Evolutionary conservation across 2,329 filamentous ascomycete genomes (phyloP), one percentile per base, ranked within the genome.

Genomic region (Drechslerella coelobrocha): DNA sequence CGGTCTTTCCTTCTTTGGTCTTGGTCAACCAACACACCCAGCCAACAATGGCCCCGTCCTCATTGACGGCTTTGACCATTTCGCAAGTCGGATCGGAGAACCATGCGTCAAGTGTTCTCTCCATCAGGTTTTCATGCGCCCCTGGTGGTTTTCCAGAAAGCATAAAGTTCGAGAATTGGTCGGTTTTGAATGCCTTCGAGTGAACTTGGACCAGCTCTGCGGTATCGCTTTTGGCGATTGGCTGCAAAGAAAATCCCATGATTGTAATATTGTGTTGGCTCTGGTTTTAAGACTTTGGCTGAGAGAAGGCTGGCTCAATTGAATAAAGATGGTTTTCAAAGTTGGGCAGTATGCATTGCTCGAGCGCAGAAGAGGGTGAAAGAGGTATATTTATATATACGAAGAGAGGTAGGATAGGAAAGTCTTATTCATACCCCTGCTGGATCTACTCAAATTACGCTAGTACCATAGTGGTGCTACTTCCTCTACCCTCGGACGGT

Each of bases 111-210:
- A 59, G 9, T 4, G 54, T 34, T 48, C 26, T 59, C 34, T 59
- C 41, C 54, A 59, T 59, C 14, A 59, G 41, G 24, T 21, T 48
- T 27, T 59, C 54, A 21, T 59, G 54, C 4, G 54, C 27, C 14
- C 54, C 54, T 26, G 54, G 41, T 23, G 54, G 54, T 41, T 59
- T 59, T 12, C 41, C 54, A n/a, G 7, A 48, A 41, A 59, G 41
- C 54, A 59, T 59, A 41, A 59, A 59, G 19, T 59, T 59, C 19
- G 54, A 59, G 41, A 59, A 59, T 50, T 59, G 54, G 54, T 59
- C 54, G 41, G 39, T 31, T 23, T 59, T 59, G 41, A 59, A 59
- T 48, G 54, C 54, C 1, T 50, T 34, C 41, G 54, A 6, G 41
- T 59, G 54, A 34, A 59, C 41, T 59, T 21, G 1, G n/a, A 59